phyloP scores from a whole-genome alignment of 768 basidiomycete genomes.

The Mycena amicta region DNA sequence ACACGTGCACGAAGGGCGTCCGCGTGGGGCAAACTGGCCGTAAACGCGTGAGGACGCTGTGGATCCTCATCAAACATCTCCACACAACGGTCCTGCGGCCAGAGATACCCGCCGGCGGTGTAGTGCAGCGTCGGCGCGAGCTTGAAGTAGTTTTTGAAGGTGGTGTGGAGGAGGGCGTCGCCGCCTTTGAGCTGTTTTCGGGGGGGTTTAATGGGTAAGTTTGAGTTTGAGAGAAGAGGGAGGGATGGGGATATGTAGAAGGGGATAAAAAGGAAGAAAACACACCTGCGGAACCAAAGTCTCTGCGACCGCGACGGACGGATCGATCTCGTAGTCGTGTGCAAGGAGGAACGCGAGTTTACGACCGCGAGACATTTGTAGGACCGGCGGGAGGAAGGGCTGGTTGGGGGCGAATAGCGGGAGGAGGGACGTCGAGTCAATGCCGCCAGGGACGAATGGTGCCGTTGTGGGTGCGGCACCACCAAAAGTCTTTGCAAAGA shows the following conservation, averaged over 20 bases:
- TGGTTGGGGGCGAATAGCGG: slow-evolving; percentile 76
- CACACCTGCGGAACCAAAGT: slow-evolving; percentile 68
- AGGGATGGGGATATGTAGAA: no score
- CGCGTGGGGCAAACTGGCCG: slow-evolving; percentile 36
- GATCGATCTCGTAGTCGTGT: slow-evolving; percentile 70
- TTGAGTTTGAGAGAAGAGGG: slow-evolving; percentile 1
- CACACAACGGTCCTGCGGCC: slow-evolving; percentile 73
- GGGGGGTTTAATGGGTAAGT: no score
- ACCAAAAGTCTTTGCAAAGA: slow-evolving; percentile 70
- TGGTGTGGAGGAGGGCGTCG: slow-evolving; percentile 75
- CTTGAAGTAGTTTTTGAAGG: slow-evolving; percentile 70
- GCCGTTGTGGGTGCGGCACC: slow-evolving; percentile 17
- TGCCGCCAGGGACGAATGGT: not conserved
- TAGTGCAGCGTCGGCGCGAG: slow-evolving; percentile 75
- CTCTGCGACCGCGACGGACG: slow-evolving; percentile 70
- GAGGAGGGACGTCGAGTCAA: slow-evolving; percentile 29
- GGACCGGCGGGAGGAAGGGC: slow-evolving; percentile 68
- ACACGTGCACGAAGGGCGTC: slow-evolving; percentile 53
- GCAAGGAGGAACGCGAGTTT: slow-evolving; percentile 74
- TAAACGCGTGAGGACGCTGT: slow-evolving; percentile 8
- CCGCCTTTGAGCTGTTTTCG: slow-evolving; percentile 82
- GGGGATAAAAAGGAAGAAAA: no score
- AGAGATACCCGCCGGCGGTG: slow-evolving; percentile 82
- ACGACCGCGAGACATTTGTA: slow-evolving; percentile 72
- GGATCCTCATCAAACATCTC: slow-evolving; percentile 56